Conservation (phyloP, 805 yeast genomes). For the Allodekkera sacchari region DNA sequence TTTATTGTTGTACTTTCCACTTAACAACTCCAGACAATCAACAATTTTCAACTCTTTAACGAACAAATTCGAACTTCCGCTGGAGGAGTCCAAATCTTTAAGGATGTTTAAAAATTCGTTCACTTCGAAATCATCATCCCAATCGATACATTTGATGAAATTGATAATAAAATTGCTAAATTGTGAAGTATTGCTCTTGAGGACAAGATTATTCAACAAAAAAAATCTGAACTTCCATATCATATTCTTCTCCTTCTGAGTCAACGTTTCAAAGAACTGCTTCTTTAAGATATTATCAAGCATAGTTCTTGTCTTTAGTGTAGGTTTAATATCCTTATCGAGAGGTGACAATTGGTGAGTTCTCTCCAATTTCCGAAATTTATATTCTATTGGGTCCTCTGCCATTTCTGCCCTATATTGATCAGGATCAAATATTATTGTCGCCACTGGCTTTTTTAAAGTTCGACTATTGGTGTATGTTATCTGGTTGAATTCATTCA, state of each 20-base stretch:
- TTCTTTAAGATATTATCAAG: slow-evolving; percentile 58
- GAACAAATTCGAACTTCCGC: slow-evolving; percentile 19
- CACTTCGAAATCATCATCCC: slow-evolving; percentile 79
- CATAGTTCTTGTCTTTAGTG: slow-evolving; percentile 72
- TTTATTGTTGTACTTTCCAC: slow-evolving; percentile 66
- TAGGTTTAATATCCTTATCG: slow-evolving; percentile 84
- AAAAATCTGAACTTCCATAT: slow-evolving; percentile 90
- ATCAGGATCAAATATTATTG: slow-evolving; percentile 59
- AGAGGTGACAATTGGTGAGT: slow-evolving; percentile 67
- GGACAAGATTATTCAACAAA: slow-evolving; percentile 44
- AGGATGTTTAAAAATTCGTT: slow-evolving; percentile 52
- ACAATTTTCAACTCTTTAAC: slow-evolving; percentile 26
- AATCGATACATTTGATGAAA: slow-evolving; percentile 77
- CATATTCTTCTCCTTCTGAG: slow-evolving; percentile 76
- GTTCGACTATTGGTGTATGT: slow-evolving; percentile 14
- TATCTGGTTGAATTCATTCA: slow-evolving; percentile 16
- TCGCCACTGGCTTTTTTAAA: slow-evolving; percentile 4
- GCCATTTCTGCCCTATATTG: slow-evolving; percentile 31
- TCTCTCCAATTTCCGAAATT: slow-evolving; percentile 78
- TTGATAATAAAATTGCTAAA: slow-evolving; percentile 38
- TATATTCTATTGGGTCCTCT: slow-evolving; percentile 81
- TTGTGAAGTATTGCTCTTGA: slow-evolving; percentile 25
- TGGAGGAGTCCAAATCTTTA: slow-evolving; percentile 16
- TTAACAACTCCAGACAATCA: slow-evolving; percentile 61
- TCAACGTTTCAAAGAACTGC: slow-evolving; percentile 77